Base-by-base conservation (phyloP, 495 filamentous ascomycete genomes). In the Daldinia childiae region DNA sequence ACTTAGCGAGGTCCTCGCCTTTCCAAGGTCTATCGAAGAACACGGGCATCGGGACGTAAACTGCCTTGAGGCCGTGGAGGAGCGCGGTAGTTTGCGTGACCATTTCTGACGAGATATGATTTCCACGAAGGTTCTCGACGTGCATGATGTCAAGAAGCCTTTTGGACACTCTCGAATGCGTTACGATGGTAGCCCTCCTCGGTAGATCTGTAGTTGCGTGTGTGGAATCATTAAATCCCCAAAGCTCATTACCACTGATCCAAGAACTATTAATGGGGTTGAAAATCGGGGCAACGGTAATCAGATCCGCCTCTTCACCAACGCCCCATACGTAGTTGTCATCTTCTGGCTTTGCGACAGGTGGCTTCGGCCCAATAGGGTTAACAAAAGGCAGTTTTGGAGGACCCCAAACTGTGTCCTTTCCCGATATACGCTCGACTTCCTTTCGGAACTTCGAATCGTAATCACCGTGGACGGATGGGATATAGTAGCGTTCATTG, bases 261-360 rank as follows among this genome's bases (percentile, higher is more conserved):
- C 90, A 92, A n/a, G 77, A 75, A 29, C 89, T 91, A 69, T 86
- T 83, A 58, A 85, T 82, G 2, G 88, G 86, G 72, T 92, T 87
- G 79, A 91, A 90, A 26, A 92, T 89, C 6, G 92, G 91, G 0
- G 88, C 83, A 36, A 92, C 82, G 3, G 88, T 89, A 67, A 93
- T 91, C 64, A 91, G 80, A 74, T 94, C 92, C 21, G 92, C 92
- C 58, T 92, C 89, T 79, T 93, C 91, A 57, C 86, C 89, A 15
- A 92, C 87, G 26, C 92, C 92, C 91, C 91, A 93, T 58, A 82
- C 71, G 76, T 89, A 92, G 38, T 87, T 74, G 76, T 93, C 91
- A 3, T 88, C 72, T 21, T 85, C 81, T 3, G 89, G 82, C 0
- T 79, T 69, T 12, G 72, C 56, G 0, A 87, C 84, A 21, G 90